Base-by-base conservation (phyloP, 495 filamentous ascomycete genomes). In the Lophiostoma macrostomum region DNA sequence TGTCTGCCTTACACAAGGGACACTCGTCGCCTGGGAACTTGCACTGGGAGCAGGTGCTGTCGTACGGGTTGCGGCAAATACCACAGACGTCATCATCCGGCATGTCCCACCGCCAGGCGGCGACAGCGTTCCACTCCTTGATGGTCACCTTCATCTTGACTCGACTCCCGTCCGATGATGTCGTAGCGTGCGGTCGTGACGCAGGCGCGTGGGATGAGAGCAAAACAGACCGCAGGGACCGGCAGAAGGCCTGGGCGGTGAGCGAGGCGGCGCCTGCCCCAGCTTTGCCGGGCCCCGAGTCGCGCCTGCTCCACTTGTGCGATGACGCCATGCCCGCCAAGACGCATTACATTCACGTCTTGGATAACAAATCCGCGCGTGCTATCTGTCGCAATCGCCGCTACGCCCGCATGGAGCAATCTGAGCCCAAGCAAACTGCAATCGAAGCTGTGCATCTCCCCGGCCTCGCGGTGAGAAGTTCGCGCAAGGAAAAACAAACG, bases 21-120 rank as follows among this genome's bases (percentile, higher is more conserved):
- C 93, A 99, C 63, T 96, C 91, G 64, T 99, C 93, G 20, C 93
- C 93, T 14, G 93, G 93, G 67, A 87, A 96, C 78, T 95, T 95
- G 83, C 93, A 99, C 45, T 90, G 91, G 19, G 91, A 90, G 72
- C 93, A 99, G 10, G 93, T 96, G 20, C 90, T 90, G 65, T 99
- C 93, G 68, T 96, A 99, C 66, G 95, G 89, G 23, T 94, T 87
- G 66, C 91, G 91, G 75, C 93, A 99, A 72, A 99, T 99, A 51
- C 93, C 93, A 61, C 93, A 99, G 52, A 97, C 89, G 61, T 99
- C 93, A 73, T 97, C 93, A 61, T 95, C 90, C 36, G 93, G 89
- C 66, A 96, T 89, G 66, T 97, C 90, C 93, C 93, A 99, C 52
- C 87, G 81, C 93, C 93, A 99, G 24, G 89, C 87, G 1, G 93